Evolutionary conservation across 2,329 filamentous ascomycete genomes (phyloP).

Genomic region (Ustulina deusta): DNA sequence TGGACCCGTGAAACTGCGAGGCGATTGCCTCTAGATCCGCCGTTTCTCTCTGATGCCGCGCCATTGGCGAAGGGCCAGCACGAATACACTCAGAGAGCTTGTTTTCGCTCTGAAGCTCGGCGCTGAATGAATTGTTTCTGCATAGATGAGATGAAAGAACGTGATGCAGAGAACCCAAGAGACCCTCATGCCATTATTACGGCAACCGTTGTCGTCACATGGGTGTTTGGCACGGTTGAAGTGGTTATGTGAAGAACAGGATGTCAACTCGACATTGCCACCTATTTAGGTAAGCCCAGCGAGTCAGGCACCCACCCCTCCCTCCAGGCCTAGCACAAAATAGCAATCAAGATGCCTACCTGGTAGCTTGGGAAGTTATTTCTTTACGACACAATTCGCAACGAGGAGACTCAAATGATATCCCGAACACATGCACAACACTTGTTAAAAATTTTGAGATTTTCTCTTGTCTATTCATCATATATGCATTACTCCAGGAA

Average conservation of each 20-base stretch:
- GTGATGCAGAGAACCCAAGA: constrained; percentile 13
- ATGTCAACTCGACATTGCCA: no score
- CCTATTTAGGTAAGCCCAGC: no score
- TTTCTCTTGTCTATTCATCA: constrained; percentile 48
- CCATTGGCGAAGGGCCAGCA: constrained; percentile 10
- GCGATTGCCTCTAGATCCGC: not conserved
- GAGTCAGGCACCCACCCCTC: no score
- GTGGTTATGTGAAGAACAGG: no score
- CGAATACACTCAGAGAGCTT: not conserved
- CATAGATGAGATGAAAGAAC: constrained; percentile 7
- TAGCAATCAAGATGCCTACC: not conserved
- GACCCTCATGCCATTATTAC: constrained; percentile 1
- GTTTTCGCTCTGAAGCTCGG: constrained; percentile 1
- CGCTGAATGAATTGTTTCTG: not conserved
- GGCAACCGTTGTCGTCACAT: not conserved
- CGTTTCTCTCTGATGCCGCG: constrained; percentile 1
- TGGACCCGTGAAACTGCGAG: constrained; percentile 6
- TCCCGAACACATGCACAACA: not conserved
- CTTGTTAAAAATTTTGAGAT: constrained; percentile 27
- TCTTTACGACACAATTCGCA: not conserved
- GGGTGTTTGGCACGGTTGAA: no score
- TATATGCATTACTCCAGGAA: constrained; percentile 48
- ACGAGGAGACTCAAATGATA: not conserved
- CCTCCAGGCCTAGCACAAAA: not conserved
- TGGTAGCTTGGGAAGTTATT: no score